Conservation (phyloP, 495 filamentous ascomycete genomes). For the Hapsidospora chrysogenum region DNA sequence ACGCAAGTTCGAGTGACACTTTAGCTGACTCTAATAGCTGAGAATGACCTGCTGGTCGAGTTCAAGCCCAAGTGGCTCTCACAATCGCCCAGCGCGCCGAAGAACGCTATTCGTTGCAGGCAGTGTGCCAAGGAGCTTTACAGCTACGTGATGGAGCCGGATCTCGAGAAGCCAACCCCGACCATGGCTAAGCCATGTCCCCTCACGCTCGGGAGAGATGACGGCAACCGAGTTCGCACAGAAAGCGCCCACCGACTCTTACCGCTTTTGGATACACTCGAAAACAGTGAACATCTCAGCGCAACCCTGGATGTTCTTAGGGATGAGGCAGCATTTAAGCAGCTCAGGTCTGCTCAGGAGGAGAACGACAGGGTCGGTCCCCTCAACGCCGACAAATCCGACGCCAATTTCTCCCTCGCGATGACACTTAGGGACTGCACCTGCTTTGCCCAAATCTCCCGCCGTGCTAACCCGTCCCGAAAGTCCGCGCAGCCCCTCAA, state of each 20-base stretch:
- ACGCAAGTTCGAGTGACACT: no score
- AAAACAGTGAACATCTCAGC: background rate
- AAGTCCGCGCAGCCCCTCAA: slow-evolving; percentile 29
- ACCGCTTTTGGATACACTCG: background rate
- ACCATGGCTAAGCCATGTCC: slow-evolving; percentile 7
- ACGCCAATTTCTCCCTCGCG: slow-evolving; percentile 28
- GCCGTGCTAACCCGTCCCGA: slow-evolving; percentile 7
- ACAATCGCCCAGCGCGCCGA: slow-evolving; percentile 66
- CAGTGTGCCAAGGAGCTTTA: slow-evolving; percentile 66
- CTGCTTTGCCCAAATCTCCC: slow-evolving; percentile 30
- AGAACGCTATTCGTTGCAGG: slow-evolving; percentile 49
- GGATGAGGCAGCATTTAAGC: slow-evolving; percentile 13
- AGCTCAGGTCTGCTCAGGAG: slow-evolving; percentile 31
- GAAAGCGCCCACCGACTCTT: background rate
- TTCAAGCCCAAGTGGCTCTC: slow-evolving; percentile 93
- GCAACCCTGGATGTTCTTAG: slow-evolving; percentile 6
- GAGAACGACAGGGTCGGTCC: slow-evolving; percentile 30
- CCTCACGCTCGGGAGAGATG: slow-evolving; percentile 5
- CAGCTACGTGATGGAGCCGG: slow-evolving; percentile 20
- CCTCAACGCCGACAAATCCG: slow-evolving; percentile 13
- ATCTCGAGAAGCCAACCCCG: slow-evolving; percentile 1
- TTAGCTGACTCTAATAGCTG: no score
- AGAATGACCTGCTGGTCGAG: slow-evolving; percentile 40
- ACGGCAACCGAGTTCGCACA: background rate
- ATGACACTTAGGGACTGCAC: slow-evolving; percentile 90